Evolutionary conservation across 768 basidiomycete species (phyloP).

Genomic region (Rhodotorula sphaerocarpa): DNA sequence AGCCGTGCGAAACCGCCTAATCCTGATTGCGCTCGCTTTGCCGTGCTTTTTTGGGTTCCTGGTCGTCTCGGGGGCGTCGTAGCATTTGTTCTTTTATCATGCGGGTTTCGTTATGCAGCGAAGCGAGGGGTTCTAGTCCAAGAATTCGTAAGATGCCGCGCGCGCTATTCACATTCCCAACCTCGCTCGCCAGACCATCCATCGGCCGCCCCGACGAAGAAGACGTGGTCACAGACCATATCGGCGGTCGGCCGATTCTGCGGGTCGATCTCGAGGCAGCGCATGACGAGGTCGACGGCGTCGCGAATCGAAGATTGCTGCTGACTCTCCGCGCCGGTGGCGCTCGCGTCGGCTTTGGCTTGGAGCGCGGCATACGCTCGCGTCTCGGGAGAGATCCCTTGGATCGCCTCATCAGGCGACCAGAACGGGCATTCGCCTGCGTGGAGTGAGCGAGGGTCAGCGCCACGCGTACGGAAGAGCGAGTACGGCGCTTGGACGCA

Average conservation of each 20-base stretch:
- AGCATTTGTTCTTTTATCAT: too few relatives aligned
- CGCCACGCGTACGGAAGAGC: background rate
- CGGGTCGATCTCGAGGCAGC: conserved; percentile 75
- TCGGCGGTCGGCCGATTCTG: conserved; percentile 76
- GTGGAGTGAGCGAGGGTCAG: background rate
- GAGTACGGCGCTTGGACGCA: conserved; percentile 39
- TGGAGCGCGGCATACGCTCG: conserved; percentile 34
- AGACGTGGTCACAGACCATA: conserved; percentile 65
- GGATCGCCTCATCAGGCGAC: conserved; percentile 73
- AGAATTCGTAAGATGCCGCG: too few relatives aligned
- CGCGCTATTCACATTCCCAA: conserved; percentile 11
- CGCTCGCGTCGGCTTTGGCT: conserved; percentile 38
- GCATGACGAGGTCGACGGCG: conserved; percentile 71
- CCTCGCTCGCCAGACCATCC: conserved; percentile 55
- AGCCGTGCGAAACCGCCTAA: too few relatives aligned
- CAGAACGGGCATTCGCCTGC: conserved; percentile 86
- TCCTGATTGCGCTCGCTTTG: too few relatives aligned
- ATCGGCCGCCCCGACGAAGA: conserved; percentile 59
- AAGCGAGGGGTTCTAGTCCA: too few relatives aligned
- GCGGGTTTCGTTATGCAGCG: too few relatives aligned
- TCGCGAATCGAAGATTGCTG: conserved; percentile 72
- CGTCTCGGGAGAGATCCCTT: conserved; percentile 28
- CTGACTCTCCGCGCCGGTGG: conserved; percentile 50
- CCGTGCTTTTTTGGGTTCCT: too few relatives aligned
- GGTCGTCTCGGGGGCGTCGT: too few relatives aligned